Base-by-base conservation (phyloP, 805 yeast species). In the Blastobotrys attinorum region DNA sequence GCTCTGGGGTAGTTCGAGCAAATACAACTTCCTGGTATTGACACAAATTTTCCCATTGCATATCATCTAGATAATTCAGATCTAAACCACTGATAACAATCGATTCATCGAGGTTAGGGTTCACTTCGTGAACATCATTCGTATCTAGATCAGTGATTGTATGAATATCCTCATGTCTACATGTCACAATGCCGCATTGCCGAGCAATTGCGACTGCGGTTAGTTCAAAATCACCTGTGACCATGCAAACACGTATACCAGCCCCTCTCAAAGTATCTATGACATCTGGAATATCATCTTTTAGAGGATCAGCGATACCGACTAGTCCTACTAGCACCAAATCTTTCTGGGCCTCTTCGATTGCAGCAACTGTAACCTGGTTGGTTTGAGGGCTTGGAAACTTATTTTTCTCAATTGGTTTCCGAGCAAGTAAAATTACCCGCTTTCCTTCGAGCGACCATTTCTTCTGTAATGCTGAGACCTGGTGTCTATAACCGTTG, bases 251-350 rank as follows among this genome's bases (percentile, higher is more conserved):
- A 44, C 72, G 66, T 44, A 72, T 67, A 22, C 76, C 76, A 3
- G 76, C 77, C 41, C 53, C 59, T 46, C 67, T 68, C 49, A 75
- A 70, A 34, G 60, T 50, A 44, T 60, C 62, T 23, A 72, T 71
- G 4, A 71, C 60, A 8, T 52, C 64, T 7, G 67, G 64, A 23
- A 73, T 72, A 53, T 70, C 76, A 3, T 57, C 57, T 46, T 76
- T 57, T 17, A 76, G 76, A 20, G 76, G 76, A 50, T 72, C 76
- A 43, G 69, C 63, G 54, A 72, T 69, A 39, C 73, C 77, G 42
- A 68, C 65, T 29, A 71, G 55, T 3, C 76, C 76, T 40, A 69
- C 65, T 53, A 71, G 67, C 3, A 53, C 57, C 47, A 72, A 53
- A 18, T 58, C 51, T n/a, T 50, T 37, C 51, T 70, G 73, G 22